Evolutionary conservation across 2,329 filamentous ascomycete species (phyloP).

Genomic region (Claviceps sp.): DNA sequence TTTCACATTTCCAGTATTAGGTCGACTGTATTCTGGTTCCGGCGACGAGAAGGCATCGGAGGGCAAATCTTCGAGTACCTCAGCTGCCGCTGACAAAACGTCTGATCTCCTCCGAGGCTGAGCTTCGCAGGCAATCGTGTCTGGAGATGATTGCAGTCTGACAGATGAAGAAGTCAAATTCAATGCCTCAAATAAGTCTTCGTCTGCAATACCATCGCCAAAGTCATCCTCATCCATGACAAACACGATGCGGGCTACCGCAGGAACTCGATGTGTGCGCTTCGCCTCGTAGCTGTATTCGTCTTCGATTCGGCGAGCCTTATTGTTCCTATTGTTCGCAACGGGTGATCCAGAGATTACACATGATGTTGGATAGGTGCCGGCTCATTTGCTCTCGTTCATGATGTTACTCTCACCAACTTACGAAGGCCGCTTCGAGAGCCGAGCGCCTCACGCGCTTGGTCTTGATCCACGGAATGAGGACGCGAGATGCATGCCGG

Average conservation of each 20-base stretch:
- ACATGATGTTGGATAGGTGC: neutral
- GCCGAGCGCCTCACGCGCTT: constrained; percentile 6
- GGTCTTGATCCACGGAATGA: neutral
- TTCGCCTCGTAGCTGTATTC: neutral
- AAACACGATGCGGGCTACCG: neutral
- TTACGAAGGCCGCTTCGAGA: neutral
- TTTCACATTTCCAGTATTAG: constrained; percentile 6
- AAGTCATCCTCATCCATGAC: constrained; percentile 48
- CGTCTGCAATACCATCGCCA: constrained; percentile 51
- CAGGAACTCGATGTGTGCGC: neutral
- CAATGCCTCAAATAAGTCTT: constrained; percentile 48
- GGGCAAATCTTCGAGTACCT: constrained; percentile 41
- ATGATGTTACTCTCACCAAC: neutral
- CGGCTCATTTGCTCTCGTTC: neutral
- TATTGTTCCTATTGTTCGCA: neutral
- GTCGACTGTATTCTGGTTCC: constrained; percentile 13
- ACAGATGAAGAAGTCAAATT: constrained; percentile 33
- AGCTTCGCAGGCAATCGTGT: neutral
- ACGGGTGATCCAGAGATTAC: neutral
- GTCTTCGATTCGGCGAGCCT: neutral
- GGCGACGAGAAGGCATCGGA: constrained; percentile 58
- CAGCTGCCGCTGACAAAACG: constrained; percentile 7
- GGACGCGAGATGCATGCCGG: constrained; percentile 18
- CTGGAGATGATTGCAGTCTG: constrained; percentile 3
- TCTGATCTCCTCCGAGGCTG: neutral